Percentiles rank a stretch among this genome's conserved stretches.
Conservation (phyloP, 768 basidiomycete species). For the Antrodiella citrinella region DNA sequence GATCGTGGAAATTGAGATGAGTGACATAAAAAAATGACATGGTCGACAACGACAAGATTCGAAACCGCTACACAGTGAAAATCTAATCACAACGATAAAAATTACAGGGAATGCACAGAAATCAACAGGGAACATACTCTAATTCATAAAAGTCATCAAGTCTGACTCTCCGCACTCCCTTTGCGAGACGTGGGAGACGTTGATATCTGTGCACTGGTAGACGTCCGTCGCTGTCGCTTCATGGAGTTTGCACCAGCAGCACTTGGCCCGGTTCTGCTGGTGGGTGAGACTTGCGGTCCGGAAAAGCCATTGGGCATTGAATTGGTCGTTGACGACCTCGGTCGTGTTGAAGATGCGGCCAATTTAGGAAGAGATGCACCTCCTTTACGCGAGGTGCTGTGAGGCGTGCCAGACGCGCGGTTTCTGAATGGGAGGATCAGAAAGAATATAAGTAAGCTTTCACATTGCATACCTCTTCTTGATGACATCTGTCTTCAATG, state of each 20-base stretch:
- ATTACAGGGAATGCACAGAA: slow-evolving; percentile 21
- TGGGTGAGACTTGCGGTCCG: slow-evolving; percentile 31
- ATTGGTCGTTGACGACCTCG: slow-evolving; percentile 62
- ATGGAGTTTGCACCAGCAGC: slow-evolving; percentile 33
- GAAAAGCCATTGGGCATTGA: slow-evolving; percentile 41
- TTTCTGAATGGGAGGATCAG: no score
- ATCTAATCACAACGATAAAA: neutral
- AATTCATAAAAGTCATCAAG: slow-evolving; percentile 26
- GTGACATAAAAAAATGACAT: neutral
- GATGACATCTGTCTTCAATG: slow-evolving; percentile 94
- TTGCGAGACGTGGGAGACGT: slow-evolving; percentile 25
- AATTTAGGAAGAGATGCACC: slow-evolving; percentile 62
- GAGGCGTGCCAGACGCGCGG: slow-evolving; percentile 71
- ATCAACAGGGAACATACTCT: slow-evolving; percentile 21
- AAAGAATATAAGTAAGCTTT: no score
- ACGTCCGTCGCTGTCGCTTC: slow-evolving; percentile 80
- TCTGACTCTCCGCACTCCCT: slow-evolving; percentile 16
- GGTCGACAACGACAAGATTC: neutral
- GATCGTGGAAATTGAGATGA: neutral
- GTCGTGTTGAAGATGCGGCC: slow-evolving; percentile 64
- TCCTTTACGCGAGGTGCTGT: slow-evolving; percentile 55
- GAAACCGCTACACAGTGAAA: neutral
- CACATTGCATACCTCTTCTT: slow-evolving; percentile 88
- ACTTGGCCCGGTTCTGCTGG: slow-evolving; percentile 21
- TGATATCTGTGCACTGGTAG: slow-evolving; percentile 41